Evolutionary conservation across 192 early-diverging fungal species (phyloP).

Genomic region (Diversispora epigaea): DNA sequence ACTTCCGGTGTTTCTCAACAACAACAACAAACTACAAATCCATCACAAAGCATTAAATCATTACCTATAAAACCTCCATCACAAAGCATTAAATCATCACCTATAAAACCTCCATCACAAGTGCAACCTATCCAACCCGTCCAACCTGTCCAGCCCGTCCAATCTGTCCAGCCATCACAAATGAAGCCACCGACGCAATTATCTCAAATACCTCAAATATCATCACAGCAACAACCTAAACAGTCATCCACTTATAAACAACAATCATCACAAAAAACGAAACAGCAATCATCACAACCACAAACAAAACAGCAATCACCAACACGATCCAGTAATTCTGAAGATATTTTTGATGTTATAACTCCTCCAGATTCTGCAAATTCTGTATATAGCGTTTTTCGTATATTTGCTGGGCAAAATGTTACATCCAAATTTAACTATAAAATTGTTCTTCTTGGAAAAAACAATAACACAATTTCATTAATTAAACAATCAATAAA

Average conservation of each 20-base stretch:
- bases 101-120: no score
- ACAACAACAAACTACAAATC: no score
- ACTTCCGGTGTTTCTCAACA: no score
- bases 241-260: neutral
- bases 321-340: no score
- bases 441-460: constrained; percentile 52
- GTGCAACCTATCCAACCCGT: no score
- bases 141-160: no score
- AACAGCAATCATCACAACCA: neutral
- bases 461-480: constrained; percentile 46
- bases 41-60: no score
- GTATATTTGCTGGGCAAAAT: constrained; percentile 57
- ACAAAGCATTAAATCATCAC: no score
- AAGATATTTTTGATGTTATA: no score
- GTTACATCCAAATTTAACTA: constrained; percentile 34
- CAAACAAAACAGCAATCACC: neutral
- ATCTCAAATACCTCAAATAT: neutral
- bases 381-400: constrained; percentile 42
- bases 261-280: neutral
- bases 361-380: neutral
- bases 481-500: constrained; percentile 52
- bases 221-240: neutral
- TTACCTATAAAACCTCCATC: no score
- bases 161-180: neutral
- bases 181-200: neutral